phyloP scores from a whole-genome alignment of 2,329 filamentous ascomycete genomes.

The Westerdykella aurantiaca region DNA sequence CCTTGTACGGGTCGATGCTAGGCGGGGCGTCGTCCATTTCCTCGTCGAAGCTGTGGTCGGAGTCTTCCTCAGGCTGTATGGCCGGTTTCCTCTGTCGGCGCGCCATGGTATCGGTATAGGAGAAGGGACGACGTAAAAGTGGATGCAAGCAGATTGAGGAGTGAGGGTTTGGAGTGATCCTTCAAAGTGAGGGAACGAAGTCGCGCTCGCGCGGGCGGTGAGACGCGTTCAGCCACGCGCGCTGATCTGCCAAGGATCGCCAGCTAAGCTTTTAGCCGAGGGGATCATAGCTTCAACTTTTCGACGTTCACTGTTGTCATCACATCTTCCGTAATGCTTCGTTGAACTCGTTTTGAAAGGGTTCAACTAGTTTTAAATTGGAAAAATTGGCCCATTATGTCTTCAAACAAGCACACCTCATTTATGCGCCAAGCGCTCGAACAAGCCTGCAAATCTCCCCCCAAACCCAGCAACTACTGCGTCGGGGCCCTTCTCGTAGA shows the following conservation, averaged over 20 bases:
- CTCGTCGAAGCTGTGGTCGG: slow-evolving; percentile 41
- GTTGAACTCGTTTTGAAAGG: no score
- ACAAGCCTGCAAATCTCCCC: slow-evolving; percentile 73
- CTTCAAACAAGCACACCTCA: slow-evolving; percentile 24
- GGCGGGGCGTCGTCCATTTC: slow-evolving; percentile 51
- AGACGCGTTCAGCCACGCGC: no score
- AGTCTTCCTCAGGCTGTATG: slow-evolving; percentile 34
- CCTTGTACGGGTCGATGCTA: slow-evolving; percentile 69
- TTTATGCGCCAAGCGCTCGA: slow-evolving; percentile 68
- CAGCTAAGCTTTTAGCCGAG: background rate
- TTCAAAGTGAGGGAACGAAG: no score
- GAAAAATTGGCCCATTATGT: background rate
- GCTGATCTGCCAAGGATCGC: no score
- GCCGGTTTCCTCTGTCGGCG: slow-evolving; percentile 5
- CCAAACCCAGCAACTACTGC: slow-evolving; percentile 85
- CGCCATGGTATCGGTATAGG: slow-evolving; percentile 3
- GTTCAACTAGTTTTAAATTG: no score
- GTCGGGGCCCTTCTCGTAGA: slow-evolving; percentile 85
- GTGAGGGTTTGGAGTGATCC: background rate
- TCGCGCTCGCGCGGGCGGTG: no score
- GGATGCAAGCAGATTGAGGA: background rate
- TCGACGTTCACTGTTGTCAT: no score
- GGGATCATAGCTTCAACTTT: no score
- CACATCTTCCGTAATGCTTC: no score
- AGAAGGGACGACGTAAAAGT: background rate